A percentile compares a stretch with the other conserved stretches of the same genome.
phyloP scores from a whole-genome alignment of 768 basidiomycete genomes.

The Tubosaeta sp. region DNA sequence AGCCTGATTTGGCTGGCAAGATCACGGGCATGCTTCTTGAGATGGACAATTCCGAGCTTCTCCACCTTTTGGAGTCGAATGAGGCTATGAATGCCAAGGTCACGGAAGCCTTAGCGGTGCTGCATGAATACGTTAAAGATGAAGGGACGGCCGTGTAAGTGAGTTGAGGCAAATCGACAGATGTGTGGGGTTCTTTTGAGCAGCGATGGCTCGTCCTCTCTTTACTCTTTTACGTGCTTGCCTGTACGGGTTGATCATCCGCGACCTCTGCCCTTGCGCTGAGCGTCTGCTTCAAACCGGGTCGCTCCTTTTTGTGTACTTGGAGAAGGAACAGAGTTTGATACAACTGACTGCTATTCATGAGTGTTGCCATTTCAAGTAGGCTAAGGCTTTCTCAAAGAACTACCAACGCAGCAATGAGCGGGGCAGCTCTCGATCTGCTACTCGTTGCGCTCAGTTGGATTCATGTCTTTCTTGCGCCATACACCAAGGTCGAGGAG shows the following conservation, averaged over 20 bases:
- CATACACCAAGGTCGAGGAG: constrained; percentile 97
- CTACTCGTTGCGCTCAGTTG: constrained; percentile 50
- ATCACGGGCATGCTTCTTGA: constrained; percentile 98
- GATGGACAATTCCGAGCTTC: constrained; percentile 95
- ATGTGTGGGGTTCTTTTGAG: constrained; percentile 31
- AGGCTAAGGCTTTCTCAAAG: too few species aligned
- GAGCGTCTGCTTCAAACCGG: constrained; percentile 34
- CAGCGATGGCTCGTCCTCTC: constrained; percentile 49
- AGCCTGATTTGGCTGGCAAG: constrained; percentile 95
- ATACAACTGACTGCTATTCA: constrained; percentile 37
- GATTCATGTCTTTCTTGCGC: constrained; percentile 70
- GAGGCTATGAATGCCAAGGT: constrained; percentile 89
- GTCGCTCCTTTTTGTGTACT: constrained; percentile 52
- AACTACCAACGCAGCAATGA: too few species aligned
- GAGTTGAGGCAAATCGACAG: neutral
- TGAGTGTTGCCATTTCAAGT: constrained; percentile 29
- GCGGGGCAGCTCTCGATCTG: constrained; percentile 39
- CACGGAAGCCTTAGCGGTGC: constrained; percentile 82
- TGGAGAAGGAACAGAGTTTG: constrained; percentile 51
- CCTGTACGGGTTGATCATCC: constrained; percentile 34
- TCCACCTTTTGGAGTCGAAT: constrained; percentile 78
- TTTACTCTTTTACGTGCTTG: constrained; percentile 33
- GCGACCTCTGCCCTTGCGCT: constrained; percentile 36
- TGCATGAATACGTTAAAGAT: constrained; percentile 74
- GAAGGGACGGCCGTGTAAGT: constrained; percentile 15